These are phyloP conservation scores for Malassezia slooffiae DNA, from an alignment of 1,284 basidiomycete genomes.

Conservation along the genomic window DNA sequence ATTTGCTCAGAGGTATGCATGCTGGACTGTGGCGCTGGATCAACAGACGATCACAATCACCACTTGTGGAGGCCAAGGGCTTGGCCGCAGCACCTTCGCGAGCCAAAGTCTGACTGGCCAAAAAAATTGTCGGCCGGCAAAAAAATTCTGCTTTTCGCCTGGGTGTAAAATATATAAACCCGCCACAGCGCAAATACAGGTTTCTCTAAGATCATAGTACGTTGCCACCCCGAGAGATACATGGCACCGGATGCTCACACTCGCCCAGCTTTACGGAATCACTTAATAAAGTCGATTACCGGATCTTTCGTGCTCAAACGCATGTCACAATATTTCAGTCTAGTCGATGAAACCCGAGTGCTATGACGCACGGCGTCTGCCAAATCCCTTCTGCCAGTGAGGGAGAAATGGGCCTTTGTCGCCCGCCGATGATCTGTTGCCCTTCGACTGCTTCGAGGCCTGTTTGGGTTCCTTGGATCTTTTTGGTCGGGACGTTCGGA, in stretches of 20 bases:
- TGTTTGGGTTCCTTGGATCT: constrained; percentile 19
- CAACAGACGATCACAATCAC: too few species aligned
- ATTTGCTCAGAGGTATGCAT: neutral
- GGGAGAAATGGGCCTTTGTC: constrained; percentile 33
- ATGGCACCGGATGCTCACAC: neutral
- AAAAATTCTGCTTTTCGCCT: too few species aligned
- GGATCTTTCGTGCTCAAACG: constrained; percentile 42
- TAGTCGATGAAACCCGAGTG: constrained; percentile 41
- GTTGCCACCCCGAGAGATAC: neutral
- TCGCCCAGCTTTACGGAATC: constrained; percentile 42
- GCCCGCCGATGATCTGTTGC: constrained; percentile 42
- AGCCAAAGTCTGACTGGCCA: neutral
- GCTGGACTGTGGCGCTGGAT: neutral
- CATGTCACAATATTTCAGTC: constrained; percentile 42
- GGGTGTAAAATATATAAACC: constrained; percentile 12
- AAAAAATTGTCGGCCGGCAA: too few species aligned
- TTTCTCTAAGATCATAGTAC: constrained; percentile 18
- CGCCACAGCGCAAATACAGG: neutral
- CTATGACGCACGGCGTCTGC: constrained; percentile 21
- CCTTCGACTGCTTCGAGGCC: constrained; percentile 24
- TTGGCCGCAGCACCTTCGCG: too few species aligned
- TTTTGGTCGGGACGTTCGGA: constrained; percentile 35
- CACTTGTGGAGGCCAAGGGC: too few species aligned
- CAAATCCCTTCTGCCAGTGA: constrained; percentile 39
- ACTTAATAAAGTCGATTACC: constrained; percentile 45